Evolutionary conservation across 228 moss, liverwort and hornwort genomes (phyloP).

Genomic region (Sphagnum magellanicum): DNA sequence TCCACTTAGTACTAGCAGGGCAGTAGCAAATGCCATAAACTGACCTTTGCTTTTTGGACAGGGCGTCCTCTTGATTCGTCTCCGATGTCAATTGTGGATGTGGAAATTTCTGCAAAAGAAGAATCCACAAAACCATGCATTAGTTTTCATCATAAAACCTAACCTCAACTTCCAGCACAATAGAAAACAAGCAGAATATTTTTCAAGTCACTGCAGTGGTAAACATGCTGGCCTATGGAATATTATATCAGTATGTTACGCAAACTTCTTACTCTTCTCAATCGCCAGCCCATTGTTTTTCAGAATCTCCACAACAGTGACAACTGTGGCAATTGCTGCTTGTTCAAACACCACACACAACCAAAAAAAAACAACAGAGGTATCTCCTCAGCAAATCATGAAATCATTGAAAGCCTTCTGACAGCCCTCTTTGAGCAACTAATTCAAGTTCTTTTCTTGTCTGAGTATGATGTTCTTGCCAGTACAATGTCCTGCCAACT

Average conservation of each 20-base stretch:
- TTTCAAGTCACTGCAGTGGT: no score
- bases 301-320: constrained; percentile 51
- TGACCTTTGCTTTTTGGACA: constrained; percentile 21
- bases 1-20: not conserved
- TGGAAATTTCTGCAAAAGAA: constrained; percentile 10
- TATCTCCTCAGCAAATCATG: no score
- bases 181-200: not conserved
- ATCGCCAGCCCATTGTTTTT: constrained; percentile 48
- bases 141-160: not conserved
- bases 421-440: not conserved
- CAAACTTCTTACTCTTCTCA: constrained; percentile 13
- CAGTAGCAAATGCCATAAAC: not conserved
- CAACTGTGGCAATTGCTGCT: constrained; percentile 56
- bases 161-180: not conserved
- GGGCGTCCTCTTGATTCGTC: constrained; percentile 19
- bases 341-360: not conserved
- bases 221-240: no score
- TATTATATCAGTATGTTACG: no score
- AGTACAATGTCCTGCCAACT: no score
- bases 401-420: not conserved
- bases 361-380: not conserved
- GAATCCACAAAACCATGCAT: not conserved
- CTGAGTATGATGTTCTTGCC: no score
- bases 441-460: no score
- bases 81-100: constrained; percentile 20